Base-by-base conservation (phyloP, 805 yeast species). In the Ogataea methylovora region DNA sequence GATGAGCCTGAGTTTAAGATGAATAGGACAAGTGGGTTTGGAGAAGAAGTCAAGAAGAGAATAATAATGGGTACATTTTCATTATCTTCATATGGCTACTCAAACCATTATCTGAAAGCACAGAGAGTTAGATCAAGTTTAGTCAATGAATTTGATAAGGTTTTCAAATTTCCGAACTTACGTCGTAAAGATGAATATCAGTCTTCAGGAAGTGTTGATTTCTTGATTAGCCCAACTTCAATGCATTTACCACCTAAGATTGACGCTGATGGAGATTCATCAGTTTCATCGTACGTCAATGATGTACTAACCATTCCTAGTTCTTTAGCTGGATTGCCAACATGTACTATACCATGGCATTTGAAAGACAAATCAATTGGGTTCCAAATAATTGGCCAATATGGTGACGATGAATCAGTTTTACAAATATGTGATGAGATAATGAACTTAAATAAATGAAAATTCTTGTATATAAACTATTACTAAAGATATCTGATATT, bases 301-400 rank as follows among this genome's bases (percentile, higher is more conserved):
- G 99, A 92, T 56, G 75, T 83, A 0, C 67, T 87, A 37, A 85
- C 96, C 0, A 82, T 87, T 4, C 97, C 98, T 0, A 83, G 92
- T 27, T 87, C 95, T 2, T 58, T 94, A 38, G 94, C 95, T 0
- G 97, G 97, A 0, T 54, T 90, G 2, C 99, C 99, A 1, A 75
- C 95, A 0, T 67, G 90, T 9, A 71, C 82, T 2, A 61, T 88
- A 2, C 99, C 99, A 0, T 67, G 69, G 45, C 25, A 37, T 4
- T 48, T 48, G 2, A 55, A 58, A 1, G 56, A 58, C 1, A 39
- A 54, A 8, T 65, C 73, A 0, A 58, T 72, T 9, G 95, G 95
- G 0, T 61, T 92, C 19, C 97, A 94, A 51, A 44, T 92, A 2
- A 71, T 80, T 50, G 94, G 88, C 2, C 97, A 90, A 52, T 82